Percentiles rank a stretch among this genome's conserved stretches.
phyloP scores from a whole-genome alignment of 148 eudicot species.

The Chenopodium album region DNA sequence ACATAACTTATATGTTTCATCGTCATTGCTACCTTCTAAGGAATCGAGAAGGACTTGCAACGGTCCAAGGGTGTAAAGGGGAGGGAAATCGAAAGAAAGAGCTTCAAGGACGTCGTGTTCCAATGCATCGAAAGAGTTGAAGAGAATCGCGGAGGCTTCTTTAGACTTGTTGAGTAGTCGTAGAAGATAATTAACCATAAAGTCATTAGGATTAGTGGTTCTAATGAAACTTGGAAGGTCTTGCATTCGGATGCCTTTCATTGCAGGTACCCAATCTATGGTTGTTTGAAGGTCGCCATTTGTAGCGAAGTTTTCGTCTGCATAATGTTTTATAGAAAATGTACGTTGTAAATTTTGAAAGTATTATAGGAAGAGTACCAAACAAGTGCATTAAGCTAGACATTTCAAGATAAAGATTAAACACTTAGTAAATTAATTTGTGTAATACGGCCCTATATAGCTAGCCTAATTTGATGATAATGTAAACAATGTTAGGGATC shows the following conservation, averaged over 20 bases:
- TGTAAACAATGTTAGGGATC: too few relatives aligned
- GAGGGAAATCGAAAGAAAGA: constrained; percentile 29
- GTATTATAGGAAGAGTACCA: too few relatives aligned
- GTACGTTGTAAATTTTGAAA: too few relatives aligned
- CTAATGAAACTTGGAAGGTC: constrained; percentile 45
- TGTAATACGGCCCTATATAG: too few relatives aligned
- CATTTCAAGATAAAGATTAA: too few relatives aligned
- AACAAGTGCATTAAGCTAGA: too few relatives aligned
- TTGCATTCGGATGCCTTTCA: constrained; percentile 35
- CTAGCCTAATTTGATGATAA: too few relatives aligned
- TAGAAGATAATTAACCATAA: constrained; percentile 24
- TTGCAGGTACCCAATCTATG: constrained; percentile 39
- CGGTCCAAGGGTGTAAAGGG: constrained; percentile 47
- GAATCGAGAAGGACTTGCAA: constrained; percentile 28
- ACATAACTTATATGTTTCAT: constrained; percentile 21
- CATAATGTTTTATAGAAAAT: not conserved
- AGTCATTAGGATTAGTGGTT: constrained; percentile 41
- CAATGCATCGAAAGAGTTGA: constrained; percentile 43
- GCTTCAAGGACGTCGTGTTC: constrained; percentile 31
- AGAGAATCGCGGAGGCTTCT: constrained; percentile 37
- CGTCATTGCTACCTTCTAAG: constrained; percentile 6
- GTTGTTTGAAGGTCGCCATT: constrained; percentile 41
- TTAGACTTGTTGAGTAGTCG: constrained; percentile 3
- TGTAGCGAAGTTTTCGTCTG: constrained; percentile 44
- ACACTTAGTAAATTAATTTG: too few relatives aligned